Evolutionary conservation across 805 yeast genomes (phyloP).

Genomic region (Candida rishiriensis): DNA sequence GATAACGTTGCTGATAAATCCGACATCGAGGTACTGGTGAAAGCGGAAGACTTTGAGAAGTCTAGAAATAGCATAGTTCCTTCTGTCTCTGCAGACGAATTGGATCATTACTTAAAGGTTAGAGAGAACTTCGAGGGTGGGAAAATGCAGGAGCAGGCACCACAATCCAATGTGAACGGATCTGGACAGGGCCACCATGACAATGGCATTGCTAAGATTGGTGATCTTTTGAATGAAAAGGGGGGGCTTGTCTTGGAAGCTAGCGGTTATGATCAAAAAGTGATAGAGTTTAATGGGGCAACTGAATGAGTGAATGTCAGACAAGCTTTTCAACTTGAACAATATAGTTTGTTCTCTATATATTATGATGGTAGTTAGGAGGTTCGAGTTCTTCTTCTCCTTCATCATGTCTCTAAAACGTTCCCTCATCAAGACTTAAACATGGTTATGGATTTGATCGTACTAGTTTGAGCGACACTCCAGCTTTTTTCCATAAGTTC

Average conservation of each 20-base stretch:
- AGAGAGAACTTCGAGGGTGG: conserved; percentile 79
- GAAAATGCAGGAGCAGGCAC: conserved; percentile 24
- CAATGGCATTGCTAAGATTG: background rate
- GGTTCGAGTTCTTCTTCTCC: too few species aligned
- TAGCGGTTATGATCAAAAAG: too few species aligned
- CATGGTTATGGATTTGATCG: conserved; percentile 29
- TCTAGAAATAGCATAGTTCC: conserved; percentile 73
- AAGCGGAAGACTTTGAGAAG: conserved; percentile 68
- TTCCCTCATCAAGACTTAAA: conserved; percentile 11
- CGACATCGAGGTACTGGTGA: conserved; percentile 68
- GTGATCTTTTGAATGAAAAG: background rate
- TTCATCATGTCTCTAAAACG: too few species aligned
- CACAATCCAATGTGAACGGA: background rate
- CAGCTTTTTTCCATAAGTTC: conserved; percentile 33
- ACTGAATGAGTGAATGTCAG: too few species aligned
- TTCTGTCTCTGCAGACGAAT: conserved; percentile 82
- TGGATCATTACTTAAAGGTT: conserved; percentile 75
- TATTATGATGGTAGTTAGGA: too few species aligned
- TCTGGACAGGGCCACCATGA: background rate
- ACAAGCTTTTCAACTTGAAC: too few species aligned
- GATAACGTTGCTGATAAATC: conserved; percentile 66
- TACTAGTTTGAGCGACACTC: conserved; percentile 28
- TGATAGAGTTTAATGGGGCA: too few species aligned
- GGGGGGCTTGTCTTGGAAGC: too few species aligned
- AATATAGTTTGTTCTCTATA: too few species aligned